A percentile compares a stretch with the other conserved stretches of the same genome.
Evolutionary conservation across 257 asterid species (phyloP).

Genomic region (Salvia rosmarinus): DNA sequence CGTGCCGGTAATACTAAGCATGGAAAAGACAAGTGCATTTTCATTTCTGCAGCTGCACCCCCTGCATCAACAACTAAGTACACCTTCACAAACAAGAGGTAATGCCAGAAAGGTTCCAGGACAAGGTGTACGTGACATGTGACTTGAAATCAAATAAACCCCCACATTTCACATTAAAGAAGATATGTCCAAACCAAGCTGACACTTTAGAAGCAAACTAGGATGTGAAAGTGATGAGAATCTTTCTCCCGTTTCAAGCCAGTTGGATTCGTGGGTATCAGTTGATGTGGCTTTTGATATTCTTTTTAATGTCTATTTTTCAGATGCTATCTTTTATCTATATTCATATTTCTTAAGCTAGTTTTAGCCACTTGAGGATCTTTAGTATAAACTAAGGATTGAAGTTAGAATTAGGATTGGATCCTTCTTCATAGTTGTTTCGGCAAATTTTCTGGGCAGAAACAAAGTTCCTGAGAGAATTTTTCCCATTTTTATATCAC

Average conservation of each 20-base stretch:
- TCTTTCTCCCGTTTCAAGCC: no score
- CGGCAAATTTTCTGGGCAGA: neutral
- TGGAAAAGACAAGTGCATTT: neutral
- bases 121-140: neutral
- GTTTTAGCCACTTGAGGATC: neutral
- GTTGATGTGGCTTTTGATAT: neutral
- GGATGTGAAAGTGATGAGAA: slow-evolving; percentile 3
- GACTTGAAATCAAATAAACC: slow-evolving; percentile 3
- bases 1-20: slow-evolving; percentile 7
- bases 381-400: neutral
- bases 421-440: neutral
- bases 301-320: neutral
- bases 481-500: neutral
- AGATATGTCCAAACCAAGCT: neutral
- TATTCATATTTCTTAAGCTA: neutral
- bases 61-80: neutral
- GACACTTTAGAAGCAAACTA: neutral
- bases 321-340: neutral
- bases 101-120: neutral
- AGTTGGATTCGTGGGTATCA: neutral
- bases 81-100: neutral
- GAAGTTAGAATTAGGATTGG: neutral
- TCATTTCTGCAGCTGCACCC: neutral
- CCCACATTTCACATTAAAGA: neutral
- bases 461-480: neutral